Conservation (phyloP, 2,329 filamentous ascomycete genomes). For the Magnaporthiopsis rhizophila region DNA sequence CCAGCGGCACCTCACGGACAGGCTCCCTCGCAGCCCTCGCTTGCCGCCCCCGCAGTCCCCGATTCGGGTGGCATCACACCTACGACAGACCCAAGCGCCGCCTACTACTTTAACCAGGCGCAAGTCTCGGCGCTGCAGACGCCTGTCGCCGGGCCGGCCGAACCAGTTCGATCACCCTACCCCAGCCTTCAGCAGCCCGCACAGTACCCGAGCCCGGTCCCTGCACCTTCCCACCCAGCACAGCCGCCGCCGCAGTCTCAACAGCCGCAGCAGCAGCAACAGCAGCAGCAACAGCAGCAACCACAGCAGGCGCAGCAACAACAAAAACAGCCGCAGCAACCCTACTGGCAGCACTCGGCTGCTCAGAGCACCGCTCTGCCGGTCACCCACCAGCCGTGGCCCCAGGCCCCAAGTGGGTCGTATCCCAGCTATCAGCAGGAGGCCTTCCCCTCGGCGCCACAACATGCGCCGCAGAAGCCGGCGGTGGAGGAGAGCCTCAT, state of each 20-base stretch:
- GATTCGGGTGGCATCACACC: conserved; percentile 26
- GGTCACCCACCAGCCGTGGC: conserved; percentile 30
- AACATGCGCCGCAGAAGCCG: conserved; percentile 51
- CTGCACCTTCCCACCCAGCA: conserved; percentile 30
- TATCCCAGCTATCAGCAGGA: conserved; percentile 49
- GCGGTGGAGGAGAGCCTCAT: conserved; percentile 71
- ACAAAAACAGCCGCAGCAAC: conserved; percentile 29
- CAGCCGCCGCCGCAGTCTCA: conserved; percentile 27
- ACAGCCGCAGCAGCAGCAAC: conserved; percentile 22
- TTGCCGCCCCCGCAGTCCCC: conserved; percentile 19
- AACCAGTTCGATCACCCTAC: conserved; percentile 41
- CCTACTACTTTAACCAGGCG: conserved; percentile 48
- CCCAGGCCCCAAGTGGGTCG: conserved; percentile 23
- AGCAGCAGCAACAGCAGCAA: conserved; percentile 15
- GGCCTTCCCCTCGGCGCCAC: conserved; percentile 57
- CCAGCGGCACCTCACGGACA: conserved; percentile 13
- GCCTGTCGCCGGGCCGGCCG: conserved; percentile 30
- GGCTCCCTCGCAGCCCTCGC: conserved; percentile 22
- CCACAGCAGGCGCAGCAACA: conserved; percentile 17
- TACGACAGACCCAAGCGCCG: conserved; percentile 42
- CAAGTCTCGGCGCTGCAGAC: conserved; percentile 24
- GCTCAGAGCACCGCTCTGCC: conserved; percentile 34
- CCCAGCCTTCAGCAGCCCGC: conserved; percentile 40
- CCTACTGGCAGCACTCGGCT: conserved; percentile 41
- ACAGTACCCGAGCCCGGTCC: conserved; percentile 32